phyloP scores from a whole-genome alignment of 257 asterid species.

The Orobanche coerulescens region DNA sequence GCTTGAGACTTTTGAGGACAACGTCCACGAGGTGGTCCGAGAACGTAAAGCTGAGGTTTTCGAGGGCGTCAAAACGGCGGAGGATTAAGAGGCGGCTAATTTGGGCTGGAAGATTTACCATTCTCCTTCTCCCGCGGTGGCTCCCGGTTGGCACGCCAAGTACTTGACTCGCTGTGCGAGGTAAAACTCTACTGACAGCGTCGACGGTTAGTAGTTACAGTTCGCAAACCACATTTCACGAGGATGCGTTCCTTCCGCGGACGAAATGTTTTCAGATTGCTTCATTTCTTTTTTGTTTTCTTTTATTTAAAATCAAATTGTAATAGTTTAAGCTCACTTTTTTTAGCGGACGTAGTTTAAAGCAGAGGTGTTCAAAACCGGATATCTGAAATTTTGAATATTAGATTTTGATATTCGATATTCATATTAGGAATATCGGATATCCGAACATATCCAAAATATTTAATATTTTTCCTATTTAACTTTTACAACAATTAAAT shows the following conservation, averaged over 20 bases:
- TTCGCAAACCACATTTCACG: not conserved
- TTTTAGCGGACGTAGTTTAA: too few relatives aligned
- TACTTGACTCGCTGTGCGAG: not conserved
- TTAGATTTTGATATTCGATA: too few relatives aligned
- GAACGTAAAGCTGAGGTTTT: conserved; percentile 43
- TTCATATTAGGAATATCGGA: too few relatives aligned
- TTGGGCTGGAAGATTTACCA: conserved; percentile 42
- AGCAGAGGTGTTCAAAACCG: too few relatives aligned
- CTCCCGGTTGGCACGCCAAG: not conserved
- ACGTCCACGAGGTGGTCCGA: conserved; percentile 56
- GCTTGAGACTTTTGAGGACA: conserved; percentile 55
- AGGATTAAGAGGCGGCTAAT: conserved; percentile 63
- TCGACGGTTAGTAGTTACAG: not conserved
- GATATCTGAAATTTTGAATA: too few relatives aligned
- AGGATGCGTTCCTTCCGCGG: too few relatives aligned
- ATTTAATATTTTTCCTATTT: too few relatives aligned
- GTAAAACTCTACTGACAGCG: not conserved
- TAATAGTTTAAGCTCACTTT: too few relatives aligned
- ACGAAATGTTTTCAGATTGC: not conserved
- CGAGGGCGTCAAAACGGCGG: conserved; percentile 54
- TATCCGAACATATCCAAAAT: too few relatives aligned
- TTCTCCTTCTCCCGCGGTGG: conserved; percentile 9
- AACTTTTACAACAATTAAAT: too few relatives aligned
- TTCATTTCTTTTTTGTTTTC: too few relatives aligned
- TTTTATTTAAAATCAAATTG: too few relatives aligned